Conservation (phyloP, 1,139 yeast genomes). For the Candida sp. region DNA sequence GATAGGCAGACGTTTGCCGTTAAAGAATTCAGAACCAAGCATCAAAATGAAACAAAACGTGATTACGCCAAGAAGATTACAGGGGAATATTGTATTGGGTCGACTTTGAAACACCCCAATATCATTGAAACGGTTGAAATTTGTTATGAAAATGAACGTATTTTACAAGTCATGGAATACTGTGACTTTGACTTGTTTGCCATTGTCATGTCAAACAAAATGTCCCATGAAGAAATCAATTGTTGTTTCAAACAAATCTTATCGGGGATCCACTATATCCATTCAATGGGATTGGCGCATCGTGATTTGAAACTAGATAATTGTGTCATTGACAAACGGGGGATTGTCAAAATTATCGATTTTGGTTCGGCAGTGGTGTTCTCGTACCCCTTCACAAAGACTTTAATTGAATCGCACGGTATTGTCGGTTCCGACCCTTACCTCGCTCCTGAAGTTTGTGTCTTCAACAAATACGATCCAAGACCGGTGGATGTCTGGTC, state of each 20-base stretch:
- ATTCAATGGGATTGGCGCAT: slow-evolving; percentile 86
- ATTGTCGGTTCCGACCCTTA: slow-evolving; percentile 95
- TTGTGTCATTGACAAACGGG: slow-evolving; percentile 82
- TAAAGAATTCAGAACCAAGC: slow-evolving; percentile 81
- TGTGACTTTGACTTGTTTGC: slow-evolving; percentile 93
- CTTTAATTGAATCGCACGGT: slow-evolving; percentile 79
- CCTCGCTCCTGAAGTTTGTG: slow-evolving; percentile 91
- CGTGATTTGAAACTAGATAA: slow-evolving; percentile 91
- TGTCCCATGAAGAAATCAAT: slow-evolving; percentile 81
- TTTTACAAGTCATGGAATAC: slow-evolving; percentile 92
- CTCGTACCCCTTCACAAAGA: slow-evolving; percentile 84
- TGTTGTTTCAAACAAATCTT: slow-evolving; percentile 90
- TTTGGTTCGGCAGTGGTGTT: slow-evolving; percentile 95
- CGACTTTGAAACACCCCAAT: slow-evolving; percentile 86
- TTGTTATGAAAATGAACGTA: slow-evolving; percentile 83
- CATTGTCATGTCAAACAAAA: slow-evolving; percentile 91
- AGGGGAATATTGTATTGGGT: slow-evolving; percentile 93
- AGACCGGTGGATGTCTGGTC: slow-evolving; percentile 97
- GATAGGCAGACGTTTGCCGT: slow-evolving; percentile 85
- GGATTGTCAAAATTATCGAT: slow-evolving; percentile 87
- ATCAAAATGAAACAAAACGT: slow-evolving; percentile 71
- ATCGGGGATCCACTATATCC: slow-evolving; percentile 79
- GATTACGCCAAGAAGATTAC: slow-evolving; percentile 94
- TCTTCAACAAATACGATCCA: slow-evolving; percentile 79
- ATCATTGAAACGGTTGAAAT: slow-evolving; percentile 90